Evolutionary conservation across 73 alveolate genomes (phyloP), one percentile per base, ranked within the genome.

Genomic region (Durusdinium trenchii): DNA sequence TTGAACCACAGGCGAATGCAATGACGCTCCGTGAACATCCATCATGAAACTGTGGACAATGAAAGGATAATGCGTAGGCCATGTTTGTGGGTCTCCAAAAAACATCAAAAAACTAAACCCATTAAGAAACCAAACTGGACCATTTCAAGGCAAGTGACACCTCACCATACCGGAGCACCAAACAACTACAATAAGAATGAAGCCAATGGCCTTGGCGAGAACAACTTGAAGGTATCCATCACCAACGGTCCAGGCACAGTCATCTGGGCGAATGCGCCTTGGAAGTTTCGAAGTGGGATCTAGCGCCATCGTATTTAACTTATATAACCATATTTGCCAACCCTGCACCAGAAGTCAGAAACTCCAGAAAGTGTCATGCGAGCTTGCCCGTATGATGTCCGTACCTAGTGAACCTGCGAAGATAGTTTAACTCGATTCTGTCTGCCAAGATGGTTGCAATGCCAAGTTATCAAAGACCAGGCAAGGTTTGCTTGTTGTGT

Each of bases 261-360:
- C 98, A 28, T 91, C 98, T 1, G 98, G 98, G n/a, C 98, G 98
- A 43, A 91, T 91, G 23, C 98, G 98, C 98, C 98, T 91, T 26
- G 36, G 57, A 32, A 67, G 38, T 14, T 6, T 20, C 26, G 2
- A n/a, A n/a, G n/a, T n/a, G n/a, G n/a, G n/a, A n/a, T 23, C 30
- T 2, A 28, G 23, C 12, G 69, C 12, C 23, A 30, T 45, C 46
- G 18, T 36, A 62, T 32, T 6, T 61, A n/a, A 32, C 3, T 62
- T 36, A 0, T 14, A 62, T 30, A 62, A 40, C 36, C 82, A 14
- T n/a, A n/a, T n/a, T n/a, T n/a, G n/a, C n/a, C 43, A 40, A 3
- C 57, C 6, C 0, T 16, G 23, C 57, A 1, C 3, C 40, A 0
- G 79, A 51, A 40, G 43, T n/a, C 32, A 48, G 20, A 23, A 30